A percentile compares a stretch with the other conserved stretches of the same genome.
phyloP scores from a whole-genome alignment of 306 rosid genomes.

The Corylus heterophylla region DNA sequence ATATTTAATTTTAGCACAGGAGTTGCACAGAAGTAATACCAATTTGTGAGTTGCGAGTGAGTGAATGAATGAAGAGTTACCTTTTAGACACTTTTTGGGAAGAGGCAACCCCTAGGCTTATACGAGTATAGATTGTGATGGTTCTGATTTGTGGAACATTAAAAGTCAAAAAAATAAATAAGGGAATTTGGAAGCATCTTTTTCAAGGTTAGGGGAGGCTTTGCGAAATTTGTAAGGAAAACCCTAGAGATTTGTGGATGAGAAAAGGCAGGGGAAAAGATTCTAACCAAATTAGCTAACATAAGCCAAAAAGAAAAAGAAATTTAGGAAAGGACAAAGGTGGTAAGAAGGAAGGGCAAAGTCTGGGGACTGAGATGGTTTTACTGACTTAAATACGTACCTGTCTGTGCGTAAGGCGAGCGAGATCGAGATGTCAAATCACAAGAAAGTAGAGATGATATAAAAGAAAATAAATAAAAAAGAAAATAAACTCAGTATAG shows the following conservation, averaged over 20 bases:
- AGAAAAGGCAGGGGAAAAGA: constrained; percentile 36
- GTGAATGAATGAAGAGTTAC: constrained; percentile 32
- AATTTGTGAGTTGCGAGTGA: constrained; percentile 33
- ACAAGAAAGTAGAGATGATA: constrained; percentile 35
- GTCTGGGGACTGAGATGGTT: constrained; percentile 62
- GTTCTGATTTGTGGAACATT: constrained; percentile 41
- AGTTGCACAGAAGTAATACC: constrained; percentile 39
- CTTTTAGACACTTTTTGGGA: constrained; percentile 48
- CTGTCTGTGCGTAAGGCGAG: constrained; percentile 70
- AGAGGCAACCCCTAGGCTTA: constrained; percentile 46
- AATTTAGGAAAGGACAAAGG: constrained; percentile 85
- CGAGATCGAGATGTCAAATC: constrained; percentile 95
- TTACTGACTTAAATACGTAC: constrained; percentile 75
- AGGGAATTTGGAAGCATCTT: constrained; percentile 40
- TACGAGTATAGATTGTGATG: constrained; percentile 52
- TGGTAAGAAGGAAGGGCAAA: constrained; percentile 59
- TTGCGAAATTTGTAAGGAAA: constrained; percentile 30
- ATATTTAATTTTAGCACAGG: constrained; percentile 41
- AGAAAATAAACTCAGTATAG: neutral
- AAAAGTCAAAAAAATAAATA: constrained; percentile 7
- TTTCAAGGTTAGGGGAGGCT: constrained; percentile 25
- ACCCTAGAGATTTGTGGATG: constrained; percentile 30
- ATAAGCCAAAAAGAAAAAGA: constrained; percentile 50
- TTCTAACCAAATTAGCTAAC: constrained; percentile 58
- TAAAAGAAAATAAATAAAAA: neutral